Conservation (phyloP, 495 filamentous ascomycete species). For the Hyaloscypha variabilis region DNA sequence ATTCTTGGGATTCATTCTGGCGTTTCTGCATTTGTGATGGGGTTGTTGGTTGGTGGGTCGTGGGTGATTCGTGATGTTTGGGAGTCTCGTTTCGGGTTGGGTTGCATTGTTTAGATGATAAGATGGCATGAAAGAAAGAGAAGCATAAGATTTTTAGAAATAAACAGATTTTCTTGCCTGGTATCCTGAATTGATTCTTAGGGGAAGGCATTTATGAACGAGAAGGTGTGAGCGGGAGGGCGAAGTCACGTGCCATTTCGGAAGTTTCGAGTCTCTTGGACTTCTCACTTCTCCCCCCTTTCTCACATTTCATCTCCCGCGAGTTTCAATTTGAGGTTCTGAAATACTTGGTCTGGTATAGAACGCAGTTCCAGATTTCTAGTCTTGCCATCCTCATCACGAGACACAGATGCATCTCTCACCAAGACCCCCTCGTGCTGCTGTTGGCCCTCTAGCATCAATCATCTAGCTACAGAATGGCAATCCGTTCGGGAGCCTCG, state of each 20-base stretch:
- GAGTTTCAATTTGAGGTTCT: too few species aligned
- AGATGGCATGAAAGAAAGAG: neutral
- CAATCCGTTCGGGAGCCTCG: neutral
- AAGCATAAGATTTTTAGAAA: neutral
- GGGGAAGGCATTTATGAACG: neutral
- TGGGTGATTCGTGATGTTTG: constrained; percentile 1
- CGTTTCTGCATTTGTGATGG: neutral
- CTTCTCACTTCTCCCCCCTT: too few species aligned
- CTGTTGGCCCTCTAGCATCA: neutral
- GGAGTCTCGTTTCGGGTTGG: neutral
- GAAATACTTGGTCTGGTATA: too few species aligned
- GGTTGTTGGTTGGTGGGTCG: neutral
- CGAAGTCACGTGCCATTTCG: too few species aligned
- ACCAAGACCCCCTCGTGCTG: neutral
- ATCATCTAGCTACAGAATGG: too few species aligned
- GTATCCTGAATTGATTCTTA: neutral
- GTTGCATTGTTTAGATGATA: neutral
- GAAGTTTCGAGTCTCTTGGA: too few species aligned
- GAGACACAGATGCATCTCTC: neutral
- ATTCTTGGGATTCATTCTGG: neutral
- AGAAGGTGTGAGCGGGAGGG: too few species aligned
- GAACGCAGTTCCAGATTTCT: too few species aligned
- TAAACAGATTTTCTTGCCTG: neutral
- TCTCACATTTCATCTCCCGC: too few species aligned
- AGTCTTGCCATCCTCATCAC: too few species aligned